phyloP scores from a whole-genome alignment of 2,329 filamentous ascomycete genomes.

The Colletotrichum sp. region DNA sequence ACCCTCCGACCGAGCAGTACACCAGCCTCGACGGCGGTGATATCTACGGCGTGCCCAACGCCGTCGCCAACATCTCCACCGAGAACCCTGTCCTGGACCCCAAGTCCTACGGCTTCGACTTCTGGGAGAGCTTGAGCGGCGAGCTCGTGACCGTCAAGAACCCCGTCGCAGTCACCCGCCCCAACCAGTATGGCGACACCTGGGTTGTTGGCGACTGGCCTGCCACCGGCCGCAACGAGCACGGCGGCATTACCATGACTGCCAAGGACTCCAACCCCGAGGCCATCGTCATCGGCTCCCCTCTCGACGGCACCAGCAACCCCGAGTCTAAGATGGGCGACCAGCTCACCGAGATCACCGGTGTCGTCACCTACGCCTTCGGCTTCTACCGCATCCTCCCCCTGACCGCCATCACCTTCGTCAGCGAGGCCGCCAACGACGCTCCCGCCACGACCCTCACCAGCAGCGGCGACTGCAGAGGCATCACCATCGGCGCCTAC shows the following conservation, averaged over 20 bases:
- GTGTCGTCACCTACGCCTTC: slow-evolving; percentile 69
- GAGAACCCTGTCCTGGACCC: slow-evolving; percentile 68
- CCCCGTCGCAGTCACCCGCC: slow-evolving; percentile 61
- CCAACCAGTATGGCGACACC: slow-evolving; percentile 70
- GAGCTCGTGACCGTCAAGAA: slow-evolving; percentile 69
- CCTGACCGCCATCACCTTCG: slow-evolving; percentile 58
- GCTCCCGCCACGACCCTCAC: slow-evolving; percentile 57
- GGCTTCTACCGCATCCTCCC: slow-evolving; percentile 75
- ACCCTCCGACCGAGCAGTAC: slow-evolving; percentile 66
- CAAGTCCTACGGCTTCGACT: slow-evolving; percentile 69
- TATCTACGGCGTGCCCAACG: slow-evolving; percentile 70
- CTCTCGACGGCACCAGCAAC: slow-evolving; percentile 70
- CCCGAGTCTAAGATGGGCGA: slow-evolving; percentile 70
- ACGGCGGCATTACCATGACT: slow-evolving; percentile 69
- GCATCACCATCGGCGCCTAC: slow-evolving; percentile 69
- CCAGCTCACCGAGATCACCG: slow-evolving; percentile 67
- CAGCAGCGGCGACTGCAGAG: slow-evolving; percentile 61
- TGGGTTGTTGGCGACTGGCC: slow-evolving; percentile 73
- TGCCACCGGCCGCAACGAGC: slow-evolving; percentile 64
- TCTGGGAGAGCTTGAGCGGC: slow-evolving; percentile 74
- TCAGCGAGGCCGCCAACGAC: slow-evolving; percentile 48
- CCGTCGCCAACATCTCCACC: slow-evolving; percentile 59
- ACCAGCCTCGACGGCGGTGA: slow-evolving; percentile 68
- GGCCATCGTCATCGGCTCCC: slow-evolving; percentile 67
- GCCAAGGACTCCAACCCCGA: slow-evolving; percentile 72